Evolutionary conservation across 73 alveolate species (phyloP), one percentile per base, ranked within the genome.

Genomic region (Blepharisma japonicum): DNA sequence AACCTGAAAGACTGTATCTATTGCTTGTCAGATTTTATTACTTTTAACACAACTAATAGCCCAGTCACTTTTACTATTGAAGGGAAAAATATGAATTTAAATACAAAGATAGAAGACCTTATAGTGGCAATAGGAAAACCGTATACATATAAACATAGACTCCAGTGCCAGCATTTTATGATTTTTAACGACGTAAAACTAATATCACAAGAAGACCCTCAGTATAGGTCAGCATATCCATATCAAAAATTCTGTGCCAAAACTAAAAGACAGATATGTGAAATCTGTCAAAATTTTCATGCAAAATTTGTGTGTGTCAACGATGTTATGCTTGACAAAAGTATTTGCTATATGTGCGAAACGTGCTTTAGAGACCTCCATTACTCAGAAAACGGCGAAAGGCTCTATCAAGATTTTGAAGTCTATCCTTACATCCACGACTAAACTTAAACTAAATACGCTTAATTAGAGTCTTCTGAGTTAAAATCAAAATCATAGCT

Each of bases 201-300:
- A 25, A 25, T 61, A 20, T 18, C n/a, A 1, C 39, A 25, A 14
- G 23, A 61, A 9, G 74, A 61, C 47, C 74, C 74, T 20, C 74
- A 61, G 5, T 20, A 25, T 25, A 25, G 14, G 23, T 8, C 11
- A 25, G 49, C 14, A 14, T 61, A 61, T 5, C 74, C 74, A 9
- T 61, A 18, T 5, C 74, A 61, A 25, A 61, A 8, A 14, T 61
- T 61, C 23, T 61, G 47, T 61, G 0, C 49, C 39, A 61, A 25
- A 39, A 61, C 14, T 2, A 61, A 61, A 61, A n/a, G 74, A 61
- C 14, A 39, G 46, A 20, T 25, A 18, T 61, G 74, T 61, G 74
- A 61, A 25, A 61, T 61, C 14, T 61, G 74, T 5, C 18, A 61
- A 8, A 14, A 39, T 20, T 61, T 20, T 25, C 74, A 61, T 61